Conservation (phyloP, 1,284 basidiomycete species). For the Austropuccinia psidii region DNA sequence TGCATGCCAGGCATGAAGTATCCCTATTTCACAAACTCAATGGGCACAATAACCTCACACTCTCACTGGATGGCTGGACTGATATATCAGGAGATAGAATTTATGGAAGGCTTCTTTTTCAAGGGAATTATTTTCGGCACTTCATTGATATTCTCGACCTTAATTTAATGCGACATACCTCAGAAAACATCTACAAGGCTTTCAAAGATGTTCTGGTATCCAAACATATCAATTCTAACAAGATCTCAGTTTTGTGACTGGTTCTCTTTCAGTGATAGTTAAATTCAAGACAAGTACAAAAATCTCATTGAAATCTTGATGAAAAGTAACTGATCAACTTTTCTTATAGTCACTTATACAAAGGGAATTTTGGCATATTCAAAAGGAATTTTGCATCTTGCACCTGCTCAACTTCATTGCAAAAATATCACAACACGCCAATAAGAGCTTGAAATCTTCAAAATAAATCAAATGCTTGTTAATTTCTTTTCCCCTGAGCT, state of each 20-base stretch:
- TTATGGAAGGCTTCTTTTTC: not conserved
- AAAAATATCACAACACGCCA: too few species aligned
- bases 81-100: not conserved
- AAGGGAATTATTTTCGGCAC: not conserved
- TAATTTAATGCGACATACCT: not conserved
- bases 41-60: not conserved
- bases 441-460: too few species aligned
- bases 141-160: slow-evolving; percentile 20
- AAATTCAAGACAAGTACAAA: slow-evolving; percentile 6
- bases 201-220: not conserved
- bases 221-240: not conserved
- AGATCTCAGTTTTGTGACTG: not conserved
- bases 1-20: not conserved
- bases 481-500: too few species aligned
- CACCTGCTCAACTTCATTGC: too few species aligned
- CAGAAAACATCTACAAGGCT: not conserved
- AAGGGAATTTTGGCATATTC: too few species aligned
- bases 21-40: not conserved
- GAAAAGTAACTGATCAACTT: too few species aligned
- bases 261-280: not conserved
- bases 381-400: too few species aligned
- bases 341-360: too few species aligned
- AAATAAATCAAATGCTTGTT: too few species aligned
- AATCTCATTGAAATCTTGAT: too few species aligned
- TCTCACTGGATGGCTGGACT: slow-evolving; percentile 16